Percentiles rank a stretch among this genome's conserved stretches.
Conservation (phyloP, 441 rosid species). For the Pelargonium cotyledonis region DNA sequence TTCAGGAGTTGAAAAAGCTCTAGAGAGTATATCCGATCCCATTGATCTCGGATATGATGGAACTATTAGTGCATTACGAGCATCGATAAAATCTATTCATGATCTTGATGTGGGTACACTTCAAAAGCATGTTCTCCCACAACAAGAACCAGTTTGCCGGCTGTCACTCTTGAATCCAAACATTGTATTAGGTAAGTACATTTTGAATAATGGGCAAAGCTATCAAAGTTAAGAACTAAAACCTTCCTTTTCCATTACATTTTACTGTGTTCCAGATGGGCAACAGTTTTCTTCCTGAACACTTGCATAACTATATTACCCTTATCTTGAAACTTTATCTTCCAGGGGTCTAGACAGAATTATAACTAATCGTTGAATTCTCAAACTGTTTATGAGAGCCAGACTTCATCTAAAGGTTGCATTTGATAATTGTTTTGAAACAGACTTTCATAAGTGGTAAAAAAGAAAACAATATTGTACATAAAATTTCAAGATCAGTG, state of each 20-base stretch:
- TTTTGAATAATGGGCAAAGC: not conserved
- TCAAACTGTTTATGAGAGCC: not conserved
- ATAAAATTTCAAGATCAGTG: no score
- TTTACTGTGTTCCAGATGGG: not conserved
- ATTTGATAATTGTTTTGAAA: not conserved
- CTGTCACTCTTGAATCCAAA: slow-evolving; percentile 39
- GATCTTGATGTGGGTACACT: slow-evolving; percentile 33
- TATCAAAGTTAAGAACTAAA: not conserved
- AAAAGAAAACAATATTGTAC: no score
- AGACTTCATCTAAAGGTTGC: not conserved
- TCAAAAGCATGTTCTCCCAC: slow-evolving; percentile 32
- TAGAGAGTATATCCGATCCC: slow-evolving; percentile 35
- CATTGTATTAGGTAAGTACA: slow-evolving; percentile 40
- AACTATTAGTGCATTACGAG: slow-evolving; percentile 27
- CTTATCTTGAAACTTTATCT: not conserved
- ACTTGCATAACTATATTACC: not conserved
- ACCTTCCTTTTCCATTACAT: not conserved
- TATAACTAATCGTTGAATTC: not conserved
- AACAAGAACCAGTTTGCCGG: slow-evolving; percentile 36
- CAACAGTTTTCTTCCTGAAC: not conserved
- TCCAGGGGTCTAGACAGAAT: not conserved
- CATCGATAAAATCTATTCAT: slow-evolving; percentile 37
- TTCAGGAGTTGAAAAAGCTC: slow-evolving; percentile 62
- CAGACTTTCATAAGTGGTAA: not conserved
- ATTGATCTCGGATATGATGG: slow-evolving; percentile 27